Base-by-base conservation (phyloP, 805 yeast genomes). In the Sugiyamaella boreocaroliniensis region DNA sequence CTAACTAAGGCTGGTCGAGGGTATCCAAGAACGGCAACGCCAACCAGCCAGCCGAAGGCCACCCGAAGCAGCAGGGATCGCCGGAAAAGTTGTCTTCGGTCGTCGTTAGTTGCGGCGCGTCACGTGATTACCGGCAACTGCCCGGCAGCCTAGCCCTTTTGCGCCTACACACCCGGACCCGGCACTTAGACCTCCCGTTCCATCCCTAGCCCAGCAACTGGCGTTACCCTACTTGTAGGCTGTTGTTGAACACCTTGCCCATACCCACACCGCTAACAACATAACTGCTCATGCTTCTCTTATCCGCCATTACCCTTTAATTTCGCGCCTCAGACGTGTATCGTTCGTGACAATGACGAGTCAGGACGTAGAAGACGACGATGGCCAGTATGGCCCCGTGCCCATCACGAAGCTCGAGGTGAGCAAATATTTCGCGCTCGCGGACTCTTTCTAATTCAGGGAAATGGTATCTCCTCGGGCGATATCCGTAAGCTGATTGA, bases 401-500 rank as follows among this genome's bases (percentile, higher is more conserved):
- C 56, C 56, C n/a, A 49, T 53, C 40, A 11, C 53, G 6, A 42
- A 45, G 32, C 48, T 53, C 19, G 50, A 45, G 37, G 56, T 32
- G 11, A 29, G 40, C 11, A 5, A 16, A 5, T 4, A 22, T 4
- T 6, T 22, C 3, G n/a, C 10, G 11, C 37, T 14, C n/a, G 11
- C 11, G 12, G n/a, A 4, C n/a, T 14, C n/a, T 32, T 32, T 10
- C 37, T 32, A 32, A 32, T 9, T 4, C 37, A 51, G 48, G 59
- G 61, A 16, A 88, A 89, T 64, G 99, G 99, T 11, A 89, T 93
- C 56, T 78, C 90, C 5, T 64, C 81, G 2, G 75, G 81, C 32
- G 99, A 93, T 67, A 76, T 92, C 59, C 81, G 79, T 56, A 92
- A 89, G 66, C 76, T 93, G 49, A 77, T 82, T 56, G 92, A 86